Evolutionary conservation across 306 rosid genomes (phyloP).

Genomic region (Mimosa pudica): DNA sequence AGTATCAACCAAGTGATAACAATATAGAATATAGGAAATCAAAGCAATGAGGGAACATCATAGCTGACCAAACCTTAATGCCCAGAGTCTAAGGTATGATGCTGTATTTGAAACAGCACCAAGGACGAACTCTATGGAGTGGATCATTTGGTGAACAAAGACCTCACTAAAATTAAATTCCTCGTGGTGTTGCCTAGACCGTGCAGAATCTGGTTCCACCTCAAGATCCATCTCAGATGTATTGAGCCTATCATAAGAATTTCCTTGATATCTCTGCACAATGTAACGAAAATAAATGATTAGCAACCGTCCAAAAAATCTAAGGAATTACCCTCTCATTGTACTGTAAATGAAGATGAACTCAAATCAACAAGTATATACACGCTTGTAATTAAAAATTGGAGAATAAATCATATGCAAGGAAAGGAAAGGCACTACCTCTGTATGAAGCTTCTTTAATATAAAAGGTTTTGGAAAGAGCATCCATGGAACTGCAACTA

Average conservation of each 20-base stretch:
- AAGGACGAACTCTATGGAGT: constrained; percentile 86
- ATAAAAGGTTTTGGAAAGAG: constrained; percentile 92
- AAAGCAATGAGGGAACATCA: constrained; percentile 2
- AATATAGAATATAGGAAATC: constrained; percentile 8
- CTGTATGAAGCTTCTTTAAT: constrained; percentile 70
- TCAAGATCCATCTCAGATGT: constrained; percentile 78
- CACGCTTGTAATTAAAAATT: constrained; percentile 17
- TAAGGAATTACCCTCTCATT: constrained; percentile 8
- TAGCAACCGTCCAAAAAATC: constrained; percentile 30
- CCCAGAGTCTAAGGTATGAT: constrained; percentile 97
- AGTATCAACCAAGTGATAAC: constrained; percentile 23
- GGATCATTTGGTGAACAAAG: constrained; percentile 96
- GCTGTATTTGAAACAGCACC: constrained; percentile 96
- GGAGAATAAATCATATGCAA: constrained; percentile 9
- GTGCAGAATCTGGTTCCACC: constrained; percentile 67
- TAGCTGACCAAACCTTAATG: constrained; percentile 68
- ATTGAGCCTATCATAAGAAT: constrained; percentile 68
- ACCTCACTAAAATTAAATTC: constrained; percentile 89
- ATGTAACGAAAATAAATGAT: constrained; percentile 28
- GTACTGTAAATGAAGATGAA: constrained; percentile 24
- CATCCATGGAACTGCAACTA: constrained; percentile 96
- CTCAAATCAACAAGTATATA: constrained; percentile 13
- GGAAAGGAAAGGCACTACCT: constrained; percentile 52
- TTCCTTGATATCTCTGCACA: constrained; percentile 89
- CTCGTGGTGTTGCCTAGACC: constrained; percentile 70